phyloP scores from a whole-genome alignment of 1,139 yeast species.

The Diutina scorzettiae region DNA sequence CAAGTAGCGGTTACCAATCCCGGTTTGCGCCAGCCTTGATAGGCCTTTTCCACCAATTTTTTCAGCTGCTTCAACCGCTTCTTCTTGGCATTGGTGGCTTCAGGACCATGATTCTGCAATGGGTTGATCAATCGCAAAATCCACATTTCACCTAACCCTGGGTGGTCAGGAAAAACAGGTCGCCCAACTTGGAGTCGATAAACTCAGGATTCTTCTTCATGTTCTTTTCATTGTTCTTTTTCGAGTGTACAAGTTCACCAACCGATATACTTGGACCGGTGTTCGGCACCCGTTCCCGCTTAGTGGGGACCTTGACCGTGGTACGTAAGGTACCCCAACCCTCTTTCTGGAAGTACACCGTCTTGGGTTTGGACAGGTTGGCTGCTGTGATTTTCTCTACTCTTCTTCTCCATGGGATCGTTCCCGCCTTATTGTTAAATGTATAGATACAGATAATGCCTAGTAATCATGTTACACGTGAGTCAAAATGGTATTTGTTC shows the following conservation, averaged over 20 bases:
- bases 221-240: constrained; percentile 25
- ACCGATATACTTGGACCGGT: constrained; percentile 36
- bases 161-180: not conserved
- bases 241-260: constrained; percentile 35
- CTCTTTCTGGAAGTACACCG: constrained; percentile 40
- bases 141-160: constrained; percentile 26
- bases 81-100: constrained; percentile 22
- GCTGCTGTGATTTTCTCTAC: too few species aligned
- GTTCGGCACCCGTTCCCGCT: constrained; percentile 40
- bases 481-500: too few species aligned
- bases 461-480: too few species aligned
- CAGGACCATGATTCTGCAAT: constrained; percentile 24
- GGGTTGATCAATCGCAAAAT: constrained; percentile 34
- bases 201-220: constrained; percentile 14
- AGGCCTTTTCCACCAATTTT: constrained; percentile 35
- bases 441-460: too few species aligned
- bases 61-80: constrained; percentile 30
- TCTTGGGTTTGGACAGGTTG: constrained; percentile 38
- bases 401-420: too few species aligned
- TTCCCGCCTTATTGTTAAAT: too few species aligned
- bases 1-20: not conserved
- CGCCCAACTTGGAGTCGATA: not conserved
- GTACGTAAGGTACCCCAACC: constrained; percentile 37
- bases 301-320: constrained; percentile 35
- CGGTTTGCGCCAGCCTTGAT: constrained; percentile 13